Percentiles rank a stretch among this genome's conserved stretches.
phyloP scores from a whole-genome alignment of 805 yeast genomes.

The Candida morakotiae region DNA sequence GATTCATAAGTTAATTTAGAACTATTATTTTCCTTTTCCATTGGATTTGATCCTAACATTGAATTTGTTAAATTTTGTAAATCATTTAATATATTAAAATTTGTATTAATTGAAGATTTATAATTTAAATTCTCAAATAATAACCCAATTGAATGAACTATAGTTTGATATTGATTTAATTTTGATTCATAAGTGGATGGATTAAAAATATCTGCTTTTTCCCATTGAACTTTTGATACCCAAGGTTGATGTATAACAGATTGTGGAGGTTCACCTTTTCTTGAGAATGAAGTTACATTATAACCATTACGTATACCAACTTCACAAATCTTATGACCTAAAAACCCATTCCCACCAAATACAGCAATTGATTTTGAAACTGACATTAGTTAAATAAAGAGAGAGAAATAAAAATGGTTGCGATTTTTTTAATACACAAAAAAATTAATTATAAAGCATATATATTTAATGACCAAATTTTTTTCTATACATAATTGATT shows the following conservation, averaged over 20 bases:
- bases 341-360: conserved; percentile 85
- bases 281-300: conserved; percentile 64
- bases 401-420: neutral
- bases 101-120: conserved; percentile 48
- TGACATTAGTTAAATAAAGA: conserved; percentile 1
- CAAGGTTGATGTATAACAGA: conserved; percentile 38
- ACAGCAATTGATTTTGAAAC: conserved; percentile 45
- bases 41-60: conserved; percentile 59
- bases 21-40: conserved; percentile 43
- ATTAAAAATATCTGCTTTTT: conserved; percentile 61
- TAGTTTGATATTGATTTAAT: conserved; percentile 52
- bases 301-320: conserved; percentile 59
- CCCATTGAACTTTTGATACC: conserved; percentile 63
- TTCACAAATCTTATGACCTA: conserved; percentile 68
- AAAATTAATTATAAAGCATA: neutral
- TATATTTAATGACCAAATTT: conserved; percentile 23
- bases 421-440: neutral
- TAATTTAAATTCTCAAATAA: conserved; percentile 66
- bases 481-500: conserved; percentile 36
- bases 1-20: conserved; percentile 49
- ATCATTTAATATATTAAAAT: conserved; percentile 32
- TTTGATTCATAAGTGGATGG: conserved; percentile 52
- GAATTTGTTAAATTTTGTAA: conserved; percentile 23
- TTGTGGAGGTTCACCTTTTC: conserved; percentile 49
- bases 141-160: conserved; percentile 82